Evolutionary conservation across 75 land plant species (phyloP).

Genomic region (Azolla pinnata): DNA sequence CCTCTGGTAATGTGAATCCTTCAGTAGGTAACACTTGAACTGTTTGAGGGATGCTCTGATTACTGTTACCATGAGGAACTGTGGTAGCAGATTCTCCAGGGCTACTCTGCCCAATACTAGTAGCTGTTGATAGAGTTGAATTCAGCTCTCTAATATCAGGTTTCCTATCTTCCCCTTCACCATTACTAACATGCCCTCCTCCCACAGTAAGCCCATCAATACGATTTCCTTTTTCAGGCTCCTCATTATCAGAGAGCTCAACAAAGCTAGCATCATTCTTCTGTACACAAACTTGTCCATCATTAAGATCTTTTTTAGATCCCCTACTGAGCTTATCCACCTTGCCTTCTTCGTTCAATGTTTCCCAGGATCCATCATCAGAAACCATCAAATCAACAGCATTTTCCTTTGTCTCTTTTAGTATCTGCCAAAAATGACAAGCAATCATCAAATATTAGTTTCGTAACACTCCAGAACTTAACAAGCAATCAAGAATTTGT

Average conservation of each 20-base stretch:
- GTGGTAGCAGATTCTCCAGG: background rate
- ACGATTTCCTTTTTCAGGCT: background rate
- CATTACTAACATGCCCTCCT: constrained; percentile 1
- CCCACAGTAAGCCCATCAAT: background rate
- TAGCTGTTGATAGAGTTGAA: background rate
- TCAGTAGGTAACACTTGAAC: too few relatives aligned
- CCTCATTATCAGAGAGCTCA: constrained; percentile 9
- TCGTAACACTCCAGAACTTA: background rate
- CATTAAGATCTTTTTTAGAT: constrained; percentile 24
- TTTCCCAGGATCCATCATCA: constrained; percentile 72
- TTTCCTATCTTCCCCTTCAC: constrained; percentile 34
- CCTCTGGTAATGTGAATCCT: background rate
- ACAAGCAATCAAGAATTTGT: background rate
- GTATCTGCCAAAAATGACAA: constrained; percentile 32
- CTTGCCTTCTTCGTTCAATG: constrained; percentile 15
- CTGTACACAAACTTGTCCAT: background rate
- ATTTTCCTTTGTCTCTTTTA: constrained; percentile 46
- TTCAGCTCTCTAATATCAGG: constrained; percentile 13
- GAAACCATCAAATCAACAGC: constrained; percentile 44
- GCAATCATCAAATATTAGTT: background rate
- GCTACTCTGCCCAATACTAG: background rate
- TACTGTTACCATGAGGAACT: background rate
- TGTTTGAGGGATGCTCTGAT: too few relatives aligned
- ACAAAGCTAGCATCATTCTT: background rate
- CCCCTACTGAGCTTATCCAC: constrained; percentile 9